Percentiles rank a stretch among this genome's conserved stretches.
Conservation (phyloP, 2,329 filamentous ascomycete species). For the Colletotrichum tanaceti region DNA sequence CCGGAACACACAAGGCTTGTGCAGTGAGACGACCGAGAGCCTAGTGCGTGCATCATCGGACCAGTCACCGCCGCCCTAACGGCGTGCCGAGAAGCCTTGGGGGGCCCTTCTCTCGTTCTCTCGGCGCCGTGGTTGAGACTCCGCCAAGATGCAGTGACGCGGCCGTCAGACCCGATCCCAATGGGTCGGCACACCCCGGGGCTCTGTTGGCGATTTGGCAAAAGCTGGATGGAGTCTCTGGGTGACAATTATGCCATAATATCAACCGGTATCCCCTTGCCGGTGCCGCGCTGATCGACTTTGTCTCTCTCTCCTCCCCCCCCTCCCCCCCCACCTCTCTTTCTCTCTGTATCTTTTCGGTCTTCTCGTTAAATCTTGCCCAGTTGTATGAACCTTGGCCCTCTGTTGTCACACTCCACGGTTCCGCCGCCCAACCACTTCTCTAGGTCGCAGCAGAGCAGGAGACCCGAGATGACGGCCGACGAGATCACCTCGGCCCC, state of each 20-base stretch:
- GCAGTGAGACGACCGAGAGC: not conserved
- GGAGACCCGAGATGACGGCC: conserved; percentile 16
- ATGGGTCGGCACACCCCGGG: not conserved
- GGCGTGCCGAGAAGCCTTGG: conserved; percentile 33
- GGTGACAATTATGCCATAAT: conserved; percentile 2
- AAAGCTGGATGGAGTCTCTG: too few relatives aligned
- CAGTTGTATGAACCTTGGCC: not conserved
- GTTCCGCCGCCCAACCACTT: conserved; percentile 1
- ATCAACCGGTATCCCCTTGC: conserved; percentile 1
- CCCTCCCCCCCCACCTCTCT: too few relatives aligned
- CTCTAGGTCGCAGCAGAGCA: not conserved
- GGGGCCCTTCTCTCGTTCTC: conserved; percentile 16
- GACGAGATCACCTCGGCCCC: conserved; percentile 69
- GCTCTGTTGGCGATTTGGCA: not conserved
- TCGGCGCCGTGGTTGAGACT: conserved; percentile 29
- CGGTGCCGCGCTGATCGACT: not conserved
- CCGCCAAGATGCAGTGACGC: conserved; percentile 38
- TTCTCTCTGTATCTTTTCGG: not conserved
- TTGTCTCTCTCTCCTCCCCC: not conserved
- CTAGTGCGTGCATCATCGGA: conserved; percentile 11
- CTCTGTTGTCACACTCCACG: not conserved
- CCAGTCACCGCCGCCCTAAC: conserved; percentile 18
- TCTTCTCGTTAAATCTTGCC: conserved; percentile 21
- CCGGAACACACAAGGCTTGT: conserved; percentile 31
- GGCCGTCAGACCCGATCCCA: conserved; percentile 23